Base-by-base conservation (phyloP, 768 basidiomycete genomes). In the Cystoderma amianthinum region DNA sequence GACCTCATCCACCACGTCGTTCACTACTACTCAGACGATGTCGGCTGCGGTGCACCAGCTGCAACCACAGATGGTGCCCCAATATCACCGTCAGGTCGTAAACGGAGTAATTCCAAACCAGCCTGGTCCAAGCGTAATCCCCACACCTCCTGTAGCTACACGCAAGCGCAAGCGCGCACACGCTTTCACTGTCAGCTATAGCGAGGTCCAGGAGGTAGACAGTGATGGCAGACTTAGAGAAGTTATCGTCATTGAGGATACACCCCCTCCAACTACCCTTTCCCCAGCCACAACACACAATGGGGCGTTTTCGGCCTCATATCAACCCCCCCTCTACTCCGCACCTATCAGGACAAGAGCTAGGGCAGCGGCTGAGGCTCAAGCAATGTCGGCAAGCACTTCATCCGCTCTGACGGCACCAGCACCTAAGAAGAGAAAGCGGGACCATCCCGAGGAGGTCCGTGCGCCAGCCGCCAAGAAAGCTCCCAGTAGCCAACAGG, bases 211-310 rank as follows among this genome's bases (percentile, higher is more conserved):
- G 53, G 89, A 92, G 65, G 74, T 90, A 58, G 89, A 92, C 64
- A 72, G 69, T 51, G 69, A 82, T 37, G 89, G 89, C 46, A 69
- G 72, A 50, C 69, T 89, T 28, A 69, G 89, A 40, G 89, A 92
- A 61, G 85, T 92, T 58, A 92, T 93, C 62, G 83, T 93, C 52
- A 90, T 93, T 61, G 90, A 93, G 53, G 90, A 93, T 67, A 91
- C 90, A 33, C 89, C 89, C 20, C 82, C 83, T 25, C 88, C 88
- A 32, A 77, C 82, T 41, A 87, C 88, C 38, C 75, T 82, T 56
- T 86, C 85, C 39, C 83, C 86, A 43, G 78, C 85, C 45, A 73
- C 80, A 23, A 80, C 82, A 21, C 76, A 82, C 59, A 79, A 76
- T 49, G 74, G 78, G 46, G 76, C 74, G 46, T 87, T 73, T 61